Evolutionary conservation across 257 asterid species (phyloP).

Genomic region (Paraleonurus japonicus): DNA sequence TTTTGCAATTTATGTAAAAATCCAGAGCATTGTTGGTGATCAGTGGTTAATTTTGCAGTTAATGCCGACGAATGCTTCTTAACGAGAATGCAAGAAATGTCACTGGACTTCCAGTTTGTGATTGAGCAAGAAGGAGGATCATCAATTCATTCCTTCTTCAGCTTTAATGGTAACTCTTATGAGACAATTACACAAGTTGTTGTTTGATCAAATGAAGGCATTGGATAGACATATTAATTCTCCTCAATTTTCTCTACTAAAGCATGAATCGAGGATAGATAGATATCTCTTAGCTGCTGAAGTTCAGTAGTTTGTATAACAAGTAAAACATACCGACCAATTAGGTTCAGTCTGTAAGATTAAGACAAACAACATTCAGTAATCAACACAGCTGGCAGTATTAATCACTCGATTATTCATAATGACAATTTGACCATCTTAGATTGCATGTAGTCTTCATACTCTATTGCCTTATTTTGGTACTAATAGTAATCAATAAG

Average conservation of each 20-base stretch:
- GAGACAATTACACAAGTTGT: not conserved
- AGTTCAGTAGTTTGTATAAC: too few species aligned
- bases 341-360: too few species aligned
- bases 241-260: too few species aligned
- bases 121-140: constrained; percentile 78
- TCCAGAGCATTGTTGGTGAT: not conserved
- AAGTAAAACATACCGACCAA: not conserved
- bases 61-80: constrained; percentile 69
- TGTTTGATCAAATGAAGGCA: not conserved
- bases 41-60: constrained; percentile 38
- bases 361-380: not conserved
- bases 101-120: constrained; percentile 58
- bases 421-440: too few species aligned
- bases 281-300: too few species aligned
- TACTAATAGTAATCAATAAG: not conserved
- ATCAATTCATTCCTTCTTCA: constrained; percentile 56
- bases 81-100: constrained; percentile 78
- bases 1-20: not conserved
- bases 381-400: not conserved
- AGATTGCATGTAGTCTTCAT: not conserved
- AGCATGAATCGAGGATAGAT: too few species aligned
- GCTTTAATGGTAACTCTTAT: constrained; percentile 55
- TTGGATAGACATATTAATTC: too few species aligned
- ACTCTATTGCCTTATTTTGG: too few species aligned
- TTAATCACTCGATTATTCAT: not conserved